Evolutionary conservation across 2,329 filamentous ascomycete species (phyloP).

Genomic region (Pseudocercospora pini-densiflorae): DNA sequence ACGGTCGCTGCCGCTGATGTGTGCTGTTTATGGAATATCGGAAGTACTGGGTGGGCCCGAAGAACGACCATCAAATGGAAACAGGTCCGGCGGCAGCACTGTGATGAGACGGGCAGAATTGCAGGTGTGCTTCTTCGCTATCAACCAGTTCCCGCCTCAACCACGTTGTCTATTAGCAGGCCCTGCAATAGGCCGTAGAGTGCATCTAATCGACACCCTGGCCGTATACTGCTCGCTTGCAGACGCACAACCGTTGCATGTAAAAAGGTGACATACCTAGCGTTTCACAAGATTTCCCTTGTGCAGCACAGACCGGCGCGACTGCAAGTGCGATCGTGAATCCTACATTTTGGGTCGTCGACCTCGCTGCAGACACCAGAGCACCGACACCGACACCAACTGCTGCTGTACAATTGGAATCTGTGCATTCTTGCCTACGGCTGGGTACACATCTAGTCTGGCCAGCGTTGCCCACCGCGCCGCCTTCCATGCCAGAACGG

Average conservation of each 20-base stretch:
- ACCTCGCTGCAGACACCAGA: not conserved
- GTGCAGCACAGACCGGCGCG: slow-evolving; percentile 3
- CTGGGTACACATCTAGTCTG: not conserved
- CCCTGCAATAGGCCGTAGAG: not conserved
- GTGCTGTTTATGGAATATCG: slow-evolving; percentile 6
- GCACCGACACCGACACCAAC: not conserved
- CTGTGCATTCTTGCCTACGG: slow-evolving; percentile 1
- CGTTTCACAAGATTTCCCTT: slow-evolving; percentile 8
- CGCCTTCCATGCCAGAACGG: not conserved
- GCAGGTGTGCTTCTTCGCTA: not conserved
- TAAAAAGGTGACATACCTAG: slow-evolving; percentile 8
- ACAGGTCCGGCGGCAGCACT: not conserved
- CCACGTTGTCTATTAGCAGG: slow-evolving; percentile 3
- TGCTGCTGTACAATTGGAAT: not conserved
- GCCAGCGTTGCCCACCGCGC: slow-evolving; percentile 1
- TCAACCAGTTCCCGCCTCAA: not conserved
- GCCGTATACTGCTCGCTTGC: slow-evolving; percentile 1
- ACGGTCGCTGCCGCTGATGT: not conserved
- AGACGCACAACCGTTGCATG: not conserved
- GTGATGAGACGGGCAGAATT: not conserved
- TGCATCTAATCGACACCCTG: slow-evolving; percentile 1
- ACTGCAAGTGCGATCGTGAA: not conserved
- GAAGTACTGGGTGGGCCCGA: slow-evolving; percentile 6
- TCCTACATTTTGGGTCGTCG: too few relatives aligned
- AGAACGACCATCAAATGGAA: slow-evolving; percentile 8